Percentiles rank a stretch among this genome's conserved stretches.
Conservation (phyloP, 305 asterid species). For the Fraxinus angustifolia region DNA sequence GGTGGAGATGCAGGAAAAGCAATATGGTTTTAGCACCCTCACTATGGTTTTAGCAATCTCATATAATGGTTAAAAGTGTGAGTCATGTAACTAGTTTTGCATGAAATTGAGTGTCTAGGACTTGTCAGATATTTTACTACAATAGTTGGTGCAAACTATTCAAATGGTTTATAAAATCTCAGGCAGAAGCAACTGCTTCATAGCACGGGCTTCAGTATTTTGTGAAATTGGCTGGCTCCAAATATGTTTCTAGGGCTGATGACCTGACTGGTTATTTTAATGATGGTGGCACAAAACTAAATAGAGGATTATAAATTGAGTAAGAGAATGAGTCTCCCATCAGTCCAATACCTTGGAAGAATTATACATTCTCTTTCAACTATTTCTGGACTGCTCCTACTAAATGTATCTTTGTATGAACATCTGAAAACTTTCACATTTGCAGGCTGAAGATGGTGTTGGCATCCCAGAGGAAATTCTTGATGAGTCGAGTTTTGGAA, state of each 20-base stretch:
- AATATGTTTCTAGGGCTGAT: neutral
- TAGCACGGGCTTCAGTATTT: neutral
- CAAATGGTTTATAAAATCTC: neutral
- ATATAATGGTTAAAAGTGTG: neutral
- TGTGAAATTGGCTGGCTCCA: neutral
- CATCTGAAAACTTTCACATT: slow-evolving; percentile 16
- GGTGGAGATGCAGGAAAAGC: neutral
- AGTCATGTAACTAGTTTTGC: neutral
- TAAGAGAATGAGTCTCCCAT: neutral
- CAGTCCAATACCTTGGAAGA: slow-evolving; percentile 10
- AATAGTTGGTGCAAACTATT: neutral
- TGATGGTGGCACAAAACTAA: neutral
- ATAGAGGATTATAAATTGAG: neutral
- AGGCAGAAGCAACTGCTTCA: neutral
- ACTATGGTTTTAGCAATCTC: neutral
- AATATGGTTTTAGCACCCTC: neutral
- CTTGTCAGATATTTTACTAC: neutral
- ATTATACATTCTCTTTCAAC: neutral
- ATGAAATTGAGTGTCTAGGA: neutral
- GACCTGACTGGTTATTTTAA: neutral
- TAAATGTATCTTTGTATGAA: neutral
- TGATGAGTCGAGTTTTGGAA: slow-evolving; percentile 72
- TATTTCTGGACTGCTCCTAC: slow-evolving; percentile 1
- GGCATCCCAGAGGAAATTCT: slow-evolving; percentile 94
- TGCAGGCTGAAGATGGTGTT: slow-evolving; percentile 96